Evolutionary conservation across 306 rosid genomes (phyloP), one percentile per base, ranked within the genome.

Genomic region (Begonia fuchsioides): DNA sequence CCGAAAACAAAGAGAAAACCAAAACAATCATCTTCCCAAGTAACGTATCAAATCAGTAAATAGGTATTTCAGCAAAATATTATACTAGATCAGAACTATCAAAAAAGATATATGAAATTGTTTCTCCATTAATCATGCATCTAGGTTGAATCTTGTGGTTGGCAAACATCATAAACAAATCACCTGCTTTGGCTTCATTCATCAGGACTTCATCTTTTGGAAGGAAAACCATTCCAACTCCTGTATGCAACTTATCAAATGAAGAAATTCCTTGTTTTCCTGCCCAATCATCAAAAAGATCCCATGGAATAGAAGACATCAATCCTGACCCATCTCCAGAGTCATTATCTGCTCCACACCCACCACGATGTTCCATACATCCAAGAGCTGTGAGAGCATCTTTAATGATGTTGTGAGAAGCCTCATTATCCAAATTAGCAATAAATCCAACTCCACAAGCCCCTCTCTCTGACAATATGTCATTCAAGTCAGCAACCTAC

Each of bases 361-460:
- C 97, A 55, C 97, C 97, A 60, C 95, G 93, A 72, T 90, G 97
- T 72, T 90, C 97, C 97, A 84, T 90, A 59, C 97, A 90, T 70
- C 95, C 72, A 57, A 90, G 83, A 68, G 95, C 94, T 60, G 66
- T 71, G 55, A 90, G 85, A 67, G 95, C 95, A 75, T 90, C 94
- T 71, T 72, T 68, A 46, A 90, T 76, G 57, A 79, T 85, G 32
- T 67, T 67, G 56, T 81, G 82, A 10, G 95, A 90, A 50, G 48
- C 81, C 65, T 70, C 85, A 66, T 90, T 90, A 13, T 85, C 92
- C 73, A 90, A 68, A 75, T 90, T 81, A 66, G 95, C 97, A 60
- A 90, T 82, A 68, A 84, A 90, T 44, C 97, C 97, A 67, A 90
- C 97, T 55, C 97, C 97, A 52, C 95, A 90, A 26, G 94, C 97